A percentile compares a stretch with the other conserved stretches of the same genome.
Evolutionary conservation across 2,329 filamentous ascomycete species (phyloP).

Genomic region (Fusarium sp.): DNA sequence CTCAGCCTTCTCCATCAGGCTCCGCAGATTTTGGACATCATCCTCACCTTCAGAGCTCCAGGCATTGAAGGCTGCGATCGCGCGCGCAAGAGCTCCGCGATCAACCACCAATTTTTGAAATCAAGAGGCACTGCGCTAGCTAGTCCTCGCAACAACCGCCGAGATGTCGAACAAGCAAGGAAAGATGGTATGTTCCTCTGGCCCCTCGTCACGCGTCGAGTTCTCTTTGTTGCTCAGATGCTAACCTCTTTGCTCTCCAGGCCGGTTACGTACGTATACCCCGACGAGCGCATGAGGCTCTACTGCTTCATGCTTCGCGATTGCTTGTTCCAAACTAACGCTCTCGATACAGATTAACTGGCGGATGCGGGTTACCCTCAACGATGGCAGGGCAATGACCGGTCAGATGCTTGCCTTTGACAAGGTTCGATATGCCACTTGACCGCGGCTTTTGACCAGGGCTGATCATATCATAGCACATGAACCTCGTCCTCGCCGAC

Average conservation of each 20-base stretch:
- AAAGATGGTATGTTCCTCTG: conserved; percentile 86
- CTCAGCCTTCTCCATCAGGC: conserved; percentile 56
- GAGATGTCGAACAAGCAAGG: conserved; percentile 83
- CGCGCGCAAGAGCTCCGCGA: conserved; percentile 53
- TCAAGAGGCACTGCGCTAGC: conserved; percentile 48
- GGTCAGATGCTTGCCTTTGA: conserved; percentile 99
- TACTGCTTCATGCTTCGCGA: background rate
- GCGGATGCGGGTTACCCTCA: conserved; percentile 96
- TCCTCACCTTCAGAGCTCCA: conserved; percentile 58
- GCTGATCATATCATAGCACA: conserved; percentile 73
- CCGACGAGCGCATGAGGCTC: conserved; percentile 17
- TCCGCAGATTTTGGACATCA: conserved; percentile 59
- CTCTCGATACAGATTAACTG: conserved; percentile 85
- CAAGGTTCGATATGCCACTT: conserved; percentile 71
- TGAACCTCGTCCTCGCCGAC: conserved; percentile 98
- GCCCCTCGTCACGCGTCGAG: conserved; percentile 39
- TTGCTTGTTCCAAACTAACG: conserved; percentile 22
- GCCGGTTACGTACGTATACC: conserved; percentile 75
- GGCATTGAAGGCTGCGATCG: conserved; percentile 56
- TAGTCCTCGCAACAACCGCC: conserved; percentile 42
- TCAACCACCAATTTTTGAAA: conserved; percentile 58
- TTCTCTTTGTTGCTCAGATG: conserved; percentile 61
- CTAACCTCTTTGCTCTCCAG: conserved; percentile 70
- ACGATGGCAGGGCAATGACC: conserved; percentile 95
- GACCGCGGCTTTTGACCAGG: background rate